Evolutionary conservation across 2,329 filamentous ascomycete species (phyloP).

Genomic region (Ophiosphaerella narmari): DNA sequence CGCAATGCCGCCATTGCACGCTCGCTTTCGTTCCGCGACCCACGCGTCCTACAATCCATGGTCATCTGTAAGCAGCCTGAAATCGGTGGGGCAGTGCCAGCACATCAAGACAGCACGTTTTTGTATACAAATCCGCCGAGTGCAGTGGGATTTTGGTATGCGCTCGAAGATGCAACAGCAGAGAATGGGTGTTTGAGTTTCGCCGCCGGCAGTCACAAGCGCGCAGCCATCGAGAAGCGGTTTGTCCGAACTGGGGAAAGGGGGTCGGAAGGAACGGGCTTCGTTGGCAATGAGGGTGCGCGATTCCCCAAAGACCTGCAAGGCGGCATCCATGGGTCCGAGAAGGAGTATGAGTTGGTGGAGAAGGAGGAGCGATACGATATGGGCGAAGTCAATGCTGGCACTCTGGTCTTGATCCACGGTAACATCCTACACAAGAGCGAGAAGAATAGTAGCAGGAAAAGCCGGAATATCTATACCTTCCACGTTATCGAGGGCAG

Average conservation of each 20-base stretch:
- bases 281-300: slow-evolving; percentile 67
- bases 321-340: slow-evolving; percentile 48
- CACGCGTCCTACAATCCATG: slow-evolving; percentile 88
- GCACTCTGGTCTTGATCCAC: slow-evolving; percentile 89
- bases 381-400: slow-evolving; percentile 85
- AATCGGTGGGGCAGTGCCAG: slow-evolving; percentile 87
- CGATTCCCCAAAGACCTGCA: slow-evolving; percentile 60
- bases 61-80: slow-evolving; percentile 98
- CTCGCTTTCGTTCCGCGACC: slow-evolving; percentile 74
- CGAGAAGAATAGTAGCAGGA: slow-evolving; percentile 84
- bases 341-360: slow-evolving; percentile 26
- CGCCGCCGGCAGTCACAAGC: slow-evolving; percentile 77
- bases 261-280: slow-evolving; percentile 48
- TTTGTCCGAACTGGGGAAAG: slow-evolving; percentile 67
- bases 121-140: slow-evolving; percentile 86
- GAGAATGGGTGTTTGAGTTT: slow-evolving; percentile 91
- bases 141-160: slow-evolving; percentile 97
- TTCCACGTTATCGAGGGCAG: slow-evolving; percentile 94
- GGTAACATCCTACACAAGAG: slow-evolving; percentile 96
- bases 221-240: slow-evolving; percentile 70
- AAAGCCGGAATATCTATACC: slow-evolving; percentile 93
- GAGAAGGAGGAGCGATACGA: slow-evolving; percentile 65
- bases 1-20: slow-evolving; percentile 68
- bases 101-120: slow-evolving; percentile 92
- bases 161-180: slow-evolving; percentile 84